Base-by-base conservation (phyloP, 2,329 filamentous ascomycete species). In the Xylariaceae sp. region DNA sequence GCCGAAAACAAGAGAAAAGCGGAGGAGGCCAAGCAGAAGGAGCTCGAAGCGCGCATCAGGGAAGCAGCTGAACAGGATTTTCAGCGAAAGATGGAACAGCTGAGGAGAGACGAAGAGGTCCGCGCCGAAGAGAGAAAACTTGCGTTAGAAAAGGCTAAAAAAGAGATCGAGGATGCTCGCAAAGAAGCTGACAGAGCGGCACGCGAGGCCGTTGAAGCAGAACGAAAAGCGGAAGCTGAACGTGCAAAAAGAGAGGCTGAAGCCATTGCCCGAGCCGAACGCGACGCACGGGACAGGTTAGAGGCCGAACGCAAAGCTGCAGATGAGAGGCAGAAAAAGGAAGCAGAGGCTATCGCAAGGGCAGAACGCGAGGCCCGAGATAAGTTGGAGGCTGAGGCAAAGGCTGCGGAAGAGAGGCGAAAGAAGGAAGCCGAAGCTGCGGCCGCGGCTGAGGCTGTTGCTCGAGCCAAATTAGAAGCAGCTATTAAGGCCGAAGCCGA, bases 371-470 rank as follows among this genome's bases (percentile, higher is more conserved):
- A 64, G 19, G 58, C 67, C 19, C 65, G 66, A 33, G 59, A 63
- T 14, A 64, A 64, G 46, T 48, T 64, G 29, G 62, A 67, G 22
- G 60, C 50, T 21, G 61, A 61, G 42, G 50, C 51, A 16, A 68
- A 69, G 33, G 66, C 67, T n/a, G 73, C 69, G 14, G 72, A 74
- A 35, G 64, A 69, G 48, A 63, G 25, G 56, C 67, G 65, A 52
- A 74, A 72, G 34, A 72, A 50, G 53, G 67, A 68, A 4, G 72
- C 71, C 7, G 66, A 71, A 39, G 67, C 68, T 4, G 72, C 73
- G 44, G 67, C 62, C 20, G 65, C 70, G 2, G 77, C 76, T 8
- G 75, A 80, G 49, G 71, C 74, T 20, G 72, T 73, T 33, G 71
- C 74, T 14, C 55, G 55, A 40, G 45, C 44, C 17, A 67, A 65